Percentiles rank a stretch among this genome's conserved stretches.
phyloP scores from a whole-genome alignment of 2,329 filamentous ascomycete species.

The Fusarium brachygibbosum region DNA sequence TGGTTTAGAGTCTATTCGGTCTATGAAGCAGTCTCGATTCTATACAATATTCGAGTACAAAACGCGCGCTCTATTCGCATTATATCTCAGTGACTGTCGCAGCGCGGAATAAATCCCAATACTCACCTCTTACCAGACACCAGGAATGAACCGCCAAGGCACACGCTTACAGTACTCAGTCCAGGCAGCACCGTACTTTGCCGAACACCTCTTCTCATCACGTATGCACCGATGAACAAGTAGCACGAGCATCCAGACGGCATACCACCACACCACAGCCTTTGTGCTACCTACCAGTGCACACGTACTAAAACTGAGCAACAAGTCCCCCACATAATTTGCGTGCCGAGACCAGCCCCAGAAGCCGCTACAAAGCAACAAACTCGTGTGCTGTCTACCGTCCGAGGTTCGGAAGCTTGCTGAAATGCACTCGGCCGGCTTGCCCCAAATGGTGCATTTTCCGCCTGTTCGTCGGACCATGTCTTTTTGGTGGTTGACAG shows the following conservation, averaged over 20 bases:
- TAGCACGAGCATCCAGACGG: slow-evolving; percentile 59
- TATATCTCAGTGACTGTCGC: not conserved
- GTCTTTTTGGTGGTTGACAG: slow-evolving; percentile 62
- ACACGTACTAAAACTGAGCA: slow-evolving; percentile 57
- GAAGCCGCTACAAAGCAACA: slow-evolving; percentile 50
- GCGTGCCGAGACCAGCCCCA: slow-evolving; percentile 51
- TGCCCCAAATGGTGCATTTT: slow-evolving; percentile 59
- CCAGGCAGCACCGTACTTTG: slow-evolving; percentile 62
- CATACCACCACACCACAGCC: slow-evolving; percentile 61
- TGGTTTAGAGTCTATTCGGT: not conserved
- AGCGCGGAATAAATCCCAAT: not conserved
- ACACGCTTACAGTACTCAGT: slow-evolving; percentile 59
- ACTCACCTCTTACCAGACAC: slow-evolving; percentile 43
- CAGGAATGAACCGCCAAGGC: slow-evolving; percentile 57
- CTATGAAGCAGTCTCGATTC: not conserved
- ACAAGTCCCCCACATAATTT: slow-evolving; percentile 49
- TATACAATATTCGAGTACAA: not conserved
- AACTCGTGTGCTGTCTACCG: slow-evolving; percentile 55
- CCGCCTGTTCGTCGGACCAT: slow-evolving; percentile 56
- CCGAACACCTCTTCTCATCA: slow-evolving; percentile 60
- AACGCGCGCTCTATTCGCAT: not conserved
- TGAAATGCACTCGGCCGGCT: slow-evolving; percentile 55
- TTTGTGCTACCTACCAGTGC: slow-evolving; percentile 56
- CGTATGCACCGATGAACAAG: slow-evolving; percentile 61
- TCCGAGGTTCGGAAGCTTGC: slow-evolving; percentile 59